Evolutionary conservation across 2,329 filamentous ascomycete species (phyloP), one percentile per base, ranked within the genome.

Genomic region (Podosphaera fusca): DNA sequence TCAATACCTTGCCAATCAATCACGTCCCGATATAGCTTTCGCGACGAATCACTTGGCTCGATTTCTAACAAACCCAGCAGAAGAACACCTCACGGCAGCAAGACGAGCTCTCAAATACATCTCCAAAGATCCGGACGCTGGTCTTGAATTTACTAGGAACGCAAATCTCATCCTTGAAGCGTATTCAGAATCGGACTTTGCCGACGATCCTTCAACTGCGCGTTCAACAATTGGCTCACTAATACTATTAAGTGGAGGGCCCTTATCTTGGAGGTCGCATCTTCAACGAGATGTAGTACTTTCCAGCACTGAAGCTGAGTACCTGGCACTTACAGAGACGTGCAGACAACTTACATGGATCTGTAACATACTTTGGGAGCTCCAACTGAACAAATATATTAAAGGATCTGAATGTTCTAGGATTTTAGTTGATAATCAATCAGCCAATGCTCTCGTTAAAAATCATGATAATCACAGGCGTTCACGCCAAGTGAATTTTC

Each of bases 281-380:
- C 45, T 34, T 52, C 50, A 52, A 34, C 30, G 50, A 52, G 50
- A 52, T 10, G 52, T 55, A 14, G 52, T 42, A 29, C 33, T 55
- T 12, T 55, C 52, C 1, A 42, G 35, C 29, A 55, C 35, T 40
- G 35, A 55, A 55, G 52, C 52, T 30, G 33, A 36, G 34, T 54
- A 54, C 35, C 51, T 54, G 12, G 52, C 52, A 55, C 52, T 55
- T 33, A 42, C n/a, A 40, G 52, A 55, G 52, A 55, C 52, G 36
- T 55, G 52, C 52, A 14, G 35, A 31, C 36, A 42, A 30, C n/a
- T 55, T 40, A 55, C 35, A 29, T 55, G 52, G 21, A 30, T 42
- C 21, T 10, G 33, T 29, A 42, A 42, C 14, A 42, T 42, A 29
- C 34, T 55, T 9, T 6, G 42, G 21, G 35, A 55, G 33, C 7